phyloP scores from a whole-genome alignment of 2,329 filamentous ascomycete genomes.

The Helotiales sp. region DNA sequence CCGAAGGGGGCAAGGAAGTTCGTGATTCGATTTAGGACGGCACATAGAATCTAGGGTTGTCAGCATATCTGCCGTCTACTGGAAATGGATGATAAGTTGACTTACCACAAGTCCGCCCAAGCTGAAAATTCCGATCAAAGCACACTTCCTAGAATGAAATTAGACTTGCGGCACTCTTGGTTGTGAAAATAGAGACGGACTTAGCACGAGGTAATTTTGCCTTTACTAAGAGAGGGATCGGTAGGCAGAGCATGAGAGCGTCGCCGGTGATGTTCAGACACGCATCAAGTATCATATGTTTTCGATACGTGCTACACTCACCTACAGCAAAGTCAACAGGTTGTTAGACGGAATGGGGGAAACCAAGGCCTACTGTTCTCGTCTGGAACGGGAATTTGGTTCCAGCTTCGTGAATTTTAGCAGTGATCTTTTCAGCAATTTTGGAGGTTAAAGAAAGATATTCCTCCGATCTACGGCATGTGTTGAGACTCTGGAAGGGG shows the following conservation, averaged over 20 bases:
- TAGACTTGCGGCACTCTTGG: neutral
- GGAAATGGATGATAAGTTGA: no score
- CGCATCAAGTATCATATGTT: conserved; percentile 1
- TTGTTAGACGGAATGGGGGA: neutral
- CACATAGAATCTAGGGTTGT: conserved; percentile 49
- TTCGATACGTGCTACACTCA: neutral
- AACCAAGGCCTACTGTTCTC: neutral
- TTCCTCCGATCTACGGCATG: no score
- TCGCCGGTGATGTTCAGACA: neutral
- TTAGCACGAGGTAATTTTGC: neutral
- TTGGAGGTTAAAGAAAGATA: no score
- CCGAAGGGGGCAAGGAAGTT: conserved; percentile 42
- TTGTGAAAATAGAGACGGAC: neutral
- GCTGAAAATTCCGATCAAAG: neutral
- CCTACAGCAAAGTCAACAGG: neutral
- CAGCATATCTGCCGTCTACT: no score
- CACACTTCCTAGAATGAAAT: neutral
- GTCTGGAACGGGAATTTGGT: neutral
- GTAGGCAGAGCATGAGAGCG: neutral
- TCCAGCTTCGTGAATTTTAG: neutral
- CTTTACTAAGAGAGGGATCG: neutral
- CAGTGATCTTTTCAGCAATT: neutral
- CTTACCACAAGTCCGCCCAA: neutral
- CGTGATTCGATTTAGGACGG: conserved; percentile 52
- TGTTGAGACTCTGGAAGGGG: neutral